These are phyloP conservation scores for Entelexis paramagnoliae DNA, from an alignment of 1,139 yeast species.

Conservation along the genomic window DNA sequence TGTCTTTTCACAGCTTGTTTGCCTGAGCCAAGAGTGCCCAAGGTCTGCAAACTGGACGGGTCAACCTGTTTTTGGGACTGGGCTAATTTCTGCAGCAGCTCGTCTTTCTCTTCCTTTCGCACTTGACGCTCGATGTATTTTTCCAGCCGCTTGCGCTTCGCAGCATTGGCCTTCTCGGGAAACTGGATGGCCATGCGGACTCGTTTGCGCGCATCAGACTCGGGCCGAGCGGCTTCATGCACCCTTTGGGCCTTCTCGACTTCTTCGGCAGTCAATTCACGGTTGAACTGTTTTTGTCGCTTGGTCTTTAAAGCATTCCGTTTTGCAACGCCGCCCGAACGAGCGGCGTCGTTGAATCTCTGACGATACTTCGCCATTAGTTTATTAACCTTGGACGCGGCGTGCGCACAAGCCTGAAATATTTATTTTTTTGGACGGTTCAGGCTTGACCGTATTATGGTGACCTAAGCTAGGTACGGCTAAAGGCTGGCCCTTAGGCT, in stretches of 20 bases:
- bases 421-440: background rate
- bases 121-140: conserved; percentile 48
- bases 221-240: conserved; percentile 20
- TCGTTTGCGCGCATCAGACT: conserved; percentile 21
- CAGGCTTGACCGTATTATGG: background rate
- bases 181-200: conserved; percentile 21
- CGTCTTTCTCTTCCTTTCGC: conserved; percentile 79
- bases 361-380: conserved; percentile 71
- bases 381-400: background rate
- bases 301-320: conserved; percentile 59
- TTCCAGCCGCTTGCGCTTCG: conserved; percentile 55
- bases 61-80: conserved; percentile 44
- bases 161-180: conserved; percentile 47
- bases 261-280: conserved; percentile 25
- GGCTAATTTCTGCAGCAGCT: conserved; percentile 63
- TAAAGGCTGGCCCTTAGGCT: too few relatives aligned
- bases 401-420: background rate
- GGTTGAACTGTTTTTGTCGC: conserved; percentile 53
- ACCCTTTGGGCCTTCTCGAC: conserved; percentile 1
- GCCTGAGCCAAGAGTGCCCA: conserved; percentile 58
- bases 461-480: background rate
- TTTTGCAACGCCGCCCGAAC: conserved; percentile 75
- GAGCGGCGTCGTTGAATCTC: conserved; percentile 76
- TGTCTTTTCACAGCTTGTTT: conserved; percentile 37
- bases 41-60: conserved; percentile 49